Conservation (phyloP, 2,329 filamentous ascomycete genomes). For the Neocucurbitaria cava region DNA sequence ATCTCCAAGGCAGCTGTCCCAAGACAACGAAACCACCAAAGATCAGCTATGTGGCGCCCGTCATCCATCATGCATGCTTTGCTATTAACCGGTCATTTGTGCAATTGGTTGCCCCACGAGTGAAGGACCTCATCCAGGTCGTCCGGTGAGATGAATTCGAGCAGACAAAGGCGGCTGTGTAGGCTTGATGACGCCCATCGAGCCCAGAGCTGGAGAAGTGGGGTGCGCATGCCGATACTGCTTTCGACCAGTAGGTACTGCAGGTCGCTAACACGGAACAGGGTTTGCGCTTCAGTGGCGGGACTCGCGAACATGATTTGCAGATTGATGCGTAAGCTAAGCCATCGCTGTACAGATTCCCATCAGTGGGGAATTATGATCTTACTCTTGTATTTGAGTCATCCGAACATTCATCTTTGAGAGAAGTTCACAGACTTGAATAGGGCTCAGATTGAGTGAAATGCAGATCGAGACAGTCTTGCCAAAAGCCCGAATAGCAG, state of each 20-base stretch:
- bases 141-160: constrained; percentile 8
- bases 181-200: neutral
- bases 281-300: neutral
- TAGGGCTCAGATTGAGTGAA: neutral
- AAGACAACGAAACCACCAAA: neutral
- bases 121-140: neutral
- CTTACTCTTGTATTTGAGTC: neutral
- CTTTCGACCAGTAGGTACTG: neutral
- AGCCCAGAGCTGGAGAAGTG: constrained; percentile 7
- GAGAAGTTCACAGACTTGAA: neutral
- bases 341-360: neutral
- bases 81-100: neutral
- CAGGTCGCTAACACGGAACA: neutral
- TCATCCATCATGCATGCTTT: neutral
- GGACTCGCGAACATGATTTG: neutral
- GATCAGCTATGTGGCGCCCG: constrained; percentile 4
- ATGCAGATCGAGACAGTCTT: neutral
- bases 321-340: neutral
- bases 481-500: neutral
- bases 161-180: neutral
- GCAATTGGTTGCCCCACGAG: constrained; percentile 4
- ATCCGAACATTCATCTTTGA: neutral
- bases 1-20: neutral
- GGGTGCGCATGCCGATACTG: neutral
- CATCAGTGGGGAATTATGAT: neutral